Conservation (phyloP, 495 filamentous ascomycete genomes). For the Sordaria brevicollis region DNA sequence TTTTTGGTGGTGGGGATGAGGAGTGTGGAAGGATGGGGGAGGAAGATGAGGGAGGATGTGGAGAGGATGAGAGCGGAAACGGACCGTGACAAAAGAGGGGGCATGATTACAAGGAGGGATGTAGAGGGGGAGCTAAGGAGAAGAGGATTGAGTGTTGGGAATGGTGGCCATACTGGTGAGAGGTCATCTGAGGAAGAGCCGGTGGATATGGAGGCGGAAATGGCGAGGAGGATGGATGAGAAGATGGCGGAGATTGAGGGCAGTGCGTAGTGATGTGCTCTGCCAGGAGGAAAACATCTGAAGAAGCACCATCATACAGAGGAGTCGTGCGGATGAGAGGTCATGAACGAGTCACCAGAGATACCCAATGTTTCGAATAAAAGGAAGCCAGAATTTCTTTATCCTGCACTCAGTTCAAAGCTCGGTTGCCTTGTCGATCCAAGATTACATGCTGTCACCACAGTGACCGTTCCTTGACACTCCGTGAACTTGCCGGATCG, state of each 20-base stretch:
- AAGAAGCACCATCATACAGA: background rate
- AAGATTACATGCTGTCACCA: background rate
- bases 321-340: background rate
- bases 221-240: constrained; percentile 49
- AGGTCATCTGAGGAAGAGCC: constrained; percentile 31
- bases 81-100: constrained; percentile 1
- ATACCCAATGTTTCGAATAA: background rate
- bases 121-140: constrained; percentile 34
- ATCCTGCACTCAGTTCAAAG: background rate
- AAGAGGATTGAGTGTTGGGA: constrained; percentile 26
- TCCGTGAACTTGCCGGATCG: background rate
- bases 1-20: constrained; percentile 83
- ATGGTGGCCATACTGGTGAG: constrained; percentile 6
- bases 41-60: constrained; percentile 26
- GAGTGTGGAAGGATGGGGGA: constrained; percentile 66
- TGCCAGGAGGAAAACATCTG: background rate
- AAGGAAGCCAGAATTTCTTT: no score
- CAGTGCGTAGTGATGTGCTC: background rate
- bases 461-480: background rate
- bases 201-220: constrained; percentile 46
- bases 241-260: constrained; percentile 34
- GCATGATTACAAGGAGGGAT: constrained; percentile 30
- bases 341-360: background rate
- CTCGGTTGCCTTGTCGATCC: background rate
- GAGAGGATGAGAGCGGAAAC: constrained; percentile 15